Evolutionary conservation across 2,329 filamentous ascomycete species (phyloP).

Genomic region (Aspergillus sclerotialis): DNA sequence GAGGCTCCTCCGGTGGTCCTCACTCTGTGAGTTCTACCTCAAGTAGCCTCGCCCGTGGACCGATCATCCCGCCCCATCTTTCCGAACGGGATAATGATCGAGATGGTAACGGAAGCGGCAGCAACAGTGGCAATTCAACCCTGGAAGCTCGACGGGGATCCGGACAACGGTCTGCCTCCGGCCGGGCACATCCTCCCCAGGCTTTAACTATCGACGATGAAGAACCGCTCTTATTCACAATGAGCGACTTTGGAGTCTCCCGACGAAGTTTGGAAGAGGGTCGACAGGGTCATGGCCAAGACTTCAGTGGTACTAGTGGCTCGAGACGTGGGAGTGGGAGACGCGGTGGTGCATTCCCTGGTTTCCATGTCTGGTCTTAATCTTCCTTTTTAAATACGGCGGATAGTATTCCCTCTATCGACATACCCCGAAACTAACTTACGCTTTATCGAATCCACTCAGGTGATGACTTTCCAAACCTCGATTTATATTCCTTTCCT

Average conservation of each 20-base stretch:
- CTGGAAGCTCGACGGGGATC: constrained; percentile 29
- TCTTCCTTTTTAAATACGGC: background rate
- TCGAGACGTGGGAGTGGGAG: constrained; percentile 30
- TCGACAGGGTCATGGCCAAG: constrained; percentile 25
- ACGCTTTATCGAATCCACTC: constrained; percentile 1
- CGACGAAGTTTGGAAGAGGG: constrained; percentile 38
- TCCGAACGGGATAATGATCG: constrained; percentile 31
- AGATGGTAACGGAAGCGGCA: constrained; percentile 33
- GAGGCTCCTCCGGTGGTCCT: constrained; percentile 30
- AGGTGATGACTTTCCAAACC: background rate
- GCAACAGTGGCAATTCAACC: constrained; percentile 30
- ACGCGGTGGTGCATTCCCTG: constrained; percentile 25
- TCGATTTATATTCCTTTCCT: constrained; percentile 1
- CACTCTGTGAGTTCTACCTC: constrained; percentile 34
- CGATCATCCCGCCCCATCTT: constrained; percentile 23
- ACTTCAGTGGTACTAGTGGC: constrained; percentile 18
- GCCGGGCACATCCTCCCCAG: constrained; percentile 23
- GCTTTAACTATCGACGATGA: constrained; percentile 35
- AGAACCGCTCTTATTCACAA: constrained; percentile 39
- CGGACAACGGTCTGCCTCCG: constrained; percentile 27
- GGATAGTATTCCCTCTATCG: background rate
- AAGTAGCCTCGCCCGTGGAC: constrained; percentile 32
- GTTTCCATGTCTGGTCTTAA: constrained; percentile 29
- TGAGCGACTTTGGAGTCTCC: constrained; percentile 40
- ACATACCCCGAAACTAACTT: too few species aligned